Evolutionary conservation across 495 filamentous ascomycete genomes (phyloP).

Genomic region (Diplogelasinospora grovesii): DNA sequence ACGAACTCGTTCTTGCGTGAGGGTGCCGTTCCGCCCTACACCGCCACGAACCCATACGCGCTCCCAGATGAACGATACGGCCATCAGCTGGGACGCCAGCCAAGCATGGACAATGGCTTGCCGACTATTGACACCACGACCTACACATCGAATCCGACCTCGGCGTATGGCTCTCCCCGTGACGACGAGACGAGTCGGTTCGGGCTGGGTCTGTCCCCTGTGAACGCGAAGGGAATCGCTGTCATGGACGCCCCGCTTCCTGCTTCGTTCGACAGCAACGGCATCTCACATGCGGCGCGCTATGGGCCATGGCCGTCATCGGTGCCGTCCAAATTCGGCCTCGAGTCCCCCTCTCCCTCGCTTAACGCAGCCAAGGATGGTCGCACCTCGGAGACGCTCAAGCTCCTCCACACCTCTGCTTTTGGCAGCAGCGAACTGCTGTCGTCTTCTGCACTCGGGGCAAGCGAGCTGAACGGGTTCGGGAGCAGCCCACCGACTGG

Average conservation of each 20-base stretch:
- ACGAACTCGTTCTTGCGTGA: conserved; percentile 77
- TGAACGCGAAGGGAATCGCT: conserved; percentile 57
- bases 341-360: conserved; percentile 83
- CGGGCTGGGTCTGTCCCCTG: conserved; percentile 70
- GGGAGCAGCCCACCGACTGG: conserved; percentile 61
- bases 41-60: conserved; percentile 28
- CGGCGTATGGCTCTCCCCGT: conserved; percentile 81
- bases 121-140: conserved; percentile 79
- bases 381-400: conserved; percentile 64
- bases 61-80: conserved; percentile 38
- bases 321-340: conserved; percentile 83
- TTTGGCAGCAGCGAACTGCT: conserved; percentile 56
- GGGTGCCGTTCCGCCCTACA: conserved; percentile 45
- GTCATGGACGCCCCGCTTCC: conserved; percentile 93
- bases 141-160: conserved; percentile 66
- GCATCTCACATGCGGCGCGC: conserved; percentile 82
- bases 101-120: conserved; percentile 47
- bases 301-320: conserved; percentile 89
- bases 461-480: conserved; percentile 39
- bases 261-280: conserved; percentile 94
- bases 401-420: conserved; percentile 75
- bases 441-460: conserved; percentile 43
- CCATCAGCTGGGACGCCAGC: conserved; percentile 37
- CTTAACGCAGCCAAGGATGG: conserved; percentile 49
- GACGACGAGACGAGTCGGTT: conserved; percentile 56